Percentiles rank a stretch among this genome's conserved stretches.
phyloP scores from a whole-genome alignment of 2,329 filamentous ascomycete species.

The Cercospora beticola region DNA sequence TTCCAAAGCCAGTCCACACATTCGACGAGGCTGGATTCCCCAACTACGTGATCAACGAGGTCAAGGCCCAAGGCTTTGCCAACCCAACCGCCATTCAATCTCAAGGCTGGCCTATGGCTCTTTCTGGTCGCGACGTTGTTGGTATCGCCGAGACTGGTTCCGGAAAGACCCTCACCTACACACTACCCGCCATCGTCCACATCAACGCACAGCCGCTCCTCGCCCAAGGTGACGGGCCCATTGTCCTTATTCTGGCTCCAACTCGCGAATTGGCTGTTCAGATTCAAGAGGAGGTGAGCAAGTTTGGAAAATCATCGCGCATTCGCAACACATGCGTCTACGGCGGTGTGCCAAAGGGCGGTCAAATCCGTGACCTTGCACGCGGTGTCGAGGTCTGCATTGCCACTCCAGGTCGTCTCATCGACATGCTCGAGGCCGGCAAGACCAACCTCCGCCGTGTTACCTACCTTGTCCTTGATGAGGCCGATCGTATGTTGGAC shows the following conservation, averaged over 20 bases:
- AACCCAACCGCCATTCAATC: constrained; percentile 95
- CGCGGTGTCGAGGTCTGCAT: constrained; percentile 98
- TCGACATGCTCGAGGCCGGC: constrained; percentile 96
- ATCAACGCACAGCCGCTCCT: constrained; percentile 98
- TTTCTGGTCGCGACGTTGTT: constrained; percentile 95
- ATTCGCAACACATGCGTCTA: constrained; percentile 99
- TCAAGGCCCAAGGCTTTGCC: constrained; percentile 95
- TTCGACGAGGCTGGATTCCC: constrained; percentile 99
- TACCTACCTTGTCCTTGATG: constrained; percentile 96
- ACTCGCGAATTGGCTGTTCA: constrained; percentile 98
- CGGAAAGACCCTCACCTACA: constrained; percentile 98
- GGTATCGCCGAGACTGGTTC: constrained; percentile 99
- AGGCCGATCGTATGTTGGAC: constrained; percentile 99
- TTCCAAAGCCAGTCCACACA: constrained; percentile 91
- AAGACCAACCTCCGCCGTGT: constrained; percentile 98
- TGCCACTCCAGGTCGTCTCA: constrained; percentile 93
- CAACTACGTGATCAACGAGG: constrained; percentile 94
- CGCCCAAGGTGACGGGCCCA: constrained; percentile 90
- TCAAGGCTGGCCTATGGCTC: constrained; percentile 98
- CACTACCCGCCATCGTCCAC: constrained; percentile 95
- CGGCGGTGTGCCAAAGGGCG: constrained; percentile 96
- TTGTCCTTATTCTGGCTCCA: constrained; percentile 91
- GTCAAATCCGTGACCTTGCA: constrained; percentile 91
- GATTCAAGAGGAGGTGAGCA: constrained; percentile 97
- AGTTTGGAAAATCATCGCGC: constrained; percentile 95